Percentiles rank a stretch among this genome's conserved stretches.
These are phyloP conservation scores for Asclepias syriaca DNA, from an alignment of 257 asterid genomes.

Conservation along the genomic window DNA sequence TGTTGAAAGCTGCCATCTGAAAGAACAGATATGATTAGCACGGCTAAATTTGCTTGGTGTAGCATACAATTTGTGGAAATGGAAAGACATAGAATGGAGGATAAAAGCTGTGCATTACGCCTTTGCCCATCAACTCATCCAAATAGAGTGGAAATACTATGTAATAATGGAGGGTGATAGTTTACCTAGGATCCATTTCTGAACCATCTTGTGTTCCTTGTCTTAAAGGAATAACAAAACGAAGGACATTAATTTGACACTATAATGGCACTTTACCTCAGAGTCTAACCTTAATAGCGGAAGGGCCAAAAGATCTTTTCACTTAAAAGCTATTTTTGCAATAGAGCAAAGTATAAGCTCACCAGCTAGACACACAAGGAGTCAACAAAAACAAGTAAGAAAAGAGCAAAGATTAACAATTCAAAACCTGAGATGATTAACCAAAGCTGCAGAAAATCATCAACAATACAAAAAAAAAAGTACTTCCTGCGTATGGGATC, in stretches of 20 bases:
- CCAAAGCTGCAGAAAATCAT: no score
- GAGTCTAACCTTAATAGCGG: background rate
- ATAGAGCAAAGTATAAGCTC: no score
- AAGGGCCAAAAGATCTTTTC: no score
- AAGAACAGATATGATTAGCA: constrained; percentile 13
- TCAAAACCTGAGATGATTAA: no score
- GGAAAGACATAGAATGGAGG: background rate
- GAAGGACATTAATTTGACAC: background rate
- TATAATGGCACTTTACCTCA: background rate
- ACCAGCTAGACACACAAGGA: no score
- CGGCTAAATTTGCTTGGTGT: background rate
- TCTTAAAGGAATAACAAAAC: no score
- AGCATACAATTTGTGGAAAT: background rate
- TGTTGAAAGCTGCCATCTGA: constrained; percentile 98
- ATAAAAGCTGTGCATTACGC: background rate
- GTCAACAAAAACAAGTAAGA: no score
- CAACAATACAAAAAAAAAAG: no score
- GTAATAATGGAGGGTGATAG: no score
- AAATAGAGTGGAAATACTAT: background rate
- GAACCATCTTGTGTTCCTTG: background rate
- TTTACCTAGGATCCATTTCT: background rate
- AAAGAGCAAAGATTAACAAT: no score
- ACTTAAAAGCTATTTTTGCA: no score
- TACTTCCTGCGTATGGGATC: no score
- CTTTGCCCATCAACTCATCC: background rate